Evolutionary conservation across 192 early-diverging fungal species (phyloP).

Genomic region (Coemansia guatemalensis): DNA sequence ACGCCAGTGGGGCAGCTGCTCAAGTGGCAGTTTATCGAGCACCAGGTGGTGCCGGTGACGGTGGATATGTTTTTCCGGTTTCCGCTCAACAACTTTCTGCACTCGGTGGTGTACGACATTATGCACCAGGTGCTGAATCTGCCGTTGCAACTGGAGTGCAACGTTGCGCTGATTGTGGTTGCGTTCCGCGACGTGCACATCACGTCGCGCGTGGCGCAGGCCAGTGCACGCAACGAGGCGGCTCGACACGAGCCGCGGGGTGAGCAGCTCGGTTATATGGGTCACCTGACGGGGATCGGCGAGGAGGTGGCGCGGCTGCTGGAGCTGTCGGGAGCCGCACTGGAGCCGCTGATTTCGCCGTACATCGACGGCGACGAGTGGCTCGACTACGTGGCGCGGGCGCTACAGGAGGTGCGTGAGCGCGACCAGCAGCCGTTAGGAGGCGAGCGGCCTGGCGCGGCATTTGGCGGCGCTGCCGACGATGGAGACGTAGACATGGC

Average conservation of each 20-base stretch:
- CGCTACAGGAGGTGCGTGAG: slow-evolving; percentile 42
- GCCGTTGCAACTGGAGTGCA: slow-evolving; percentile 68
- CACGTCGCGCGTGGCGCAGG: slow-evolving; percentile 79
- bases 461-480: slow-evolving; percentile 11
- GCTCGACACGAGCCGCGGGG: slow-evolving; percentile 82
- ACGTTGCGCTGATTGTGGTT: slow-evolving; percentile 59
- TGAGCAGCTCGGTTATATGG: slow-evolving; percentile 95
- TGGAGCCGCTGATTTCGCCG: slow-evolving; percentile 47
- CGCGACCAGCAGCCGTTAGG: slow-evolving; percentile 53
- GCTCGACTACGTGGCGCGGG: slow-evolving; percentile 48
- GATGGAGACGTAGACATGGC: slow-evolving; percentile 18
- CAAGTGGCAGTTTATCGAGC: slow-evolving; percentile 67
- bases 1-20: slow-evolving; percentile 71
- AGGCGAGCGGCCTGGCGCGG: slow-evolving; percentile 42
- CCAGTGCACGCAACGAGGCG: slow-evolving; percentile 81
- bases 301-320: slow-evolving; percentile 92
- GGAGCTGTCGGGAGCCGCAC: slow-evolving; percentile 61
- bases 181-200: slow-evolving; percentile 86
- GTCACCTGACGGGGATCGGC: slow-evolving; percentile 95
- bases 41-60: slow-evolving; percentile 64
- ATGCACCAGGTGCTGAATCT: slow-evolving; percentile 97
- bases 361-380: slow-evolving; percentile 52
- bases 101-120: slow-evolving; percentile 98
- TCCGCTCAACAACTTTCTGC: slow-evolving; percentile 98
- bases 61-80: slow-evolving; percentile 89